Evolutionary conservation across 1,139 yeast genomes (phyloP).

Genomic region (Nakaseomyces sp.): DNA sequence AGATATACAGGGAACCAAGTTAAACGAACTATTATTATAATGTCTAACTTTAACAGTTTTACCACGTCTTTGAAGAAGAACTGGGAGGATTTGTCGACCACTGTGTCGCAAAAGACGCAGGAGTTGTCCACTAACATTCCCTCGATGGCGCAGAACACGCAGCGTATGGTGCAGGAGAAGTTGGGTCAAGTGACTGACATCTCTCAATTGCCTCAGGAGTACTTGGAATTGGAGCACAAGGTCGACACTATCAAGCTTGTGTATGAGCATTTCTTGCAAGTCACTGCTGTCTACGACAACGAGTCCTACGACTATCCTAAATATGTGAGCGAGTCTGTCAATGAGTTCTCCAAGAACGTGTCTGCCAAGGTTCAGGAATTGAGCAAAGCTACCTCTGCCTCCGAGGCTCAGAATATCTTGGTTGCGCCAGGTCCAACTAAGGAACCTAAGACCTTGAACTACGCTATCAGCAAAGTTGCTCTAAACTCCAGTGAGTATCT

Average conservation of each 20-base stretch:
- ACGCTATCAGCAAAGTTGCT: slow-evolving; percentile 75
- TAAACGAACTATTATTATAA: not conserved
- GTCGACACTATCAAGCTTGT: slow-evolving; percentile 68
- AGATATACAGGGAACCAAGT: not conserved
- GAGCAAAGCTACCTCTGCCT: slow-evolving; percentile 67
- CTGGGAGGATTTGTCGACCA: slow-evolving; percentile 26
- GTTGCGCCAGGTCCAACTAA: slow-evolving; percentile 47
- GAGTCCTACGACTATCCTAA: slow-evolving; percentile 87
- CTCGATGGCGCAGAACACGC: slow-evolving; percentile 75
- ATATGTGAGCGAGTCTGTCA: slow-evolving; percentile 62
- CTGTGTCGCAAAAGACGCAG: slow-evolving; percentile 28
- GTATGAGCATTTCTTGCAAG: slow-evolving; percentile 63
- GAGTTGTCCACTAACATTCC: slow-evolving; percentile 33
- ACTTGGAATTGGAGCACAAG: slow-evolving; percentile 61
- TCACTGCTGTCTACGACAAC: slow-evolving; percentile 61
- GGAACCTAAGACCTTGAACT: slow-evolving; percentile 79
- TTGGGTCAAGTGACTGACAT: slow-evolving; percentile 73
- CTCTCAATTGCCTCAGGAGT: slow-evolving; percentile 79
- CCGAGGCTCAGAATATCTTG: slow-evolving; percentile 76
- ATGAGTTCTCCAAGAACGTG: slow-evolving; percentile 63
- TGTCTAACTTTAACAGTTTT: slow-evolving; percentile 19
- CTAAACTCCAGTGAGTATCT: slow-evolving; percentile 37
- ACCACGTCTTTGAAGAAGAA: slow-evolving; percentile 21
- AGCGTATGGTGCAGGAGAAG: slow-evolving; percentile 68
- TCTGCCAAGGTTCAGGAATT: slow-evolving; percentile 58